Conservation (phyloP, 2,329 filamentous ascomycete species). For the Aspergillus nomiae region DNA sequence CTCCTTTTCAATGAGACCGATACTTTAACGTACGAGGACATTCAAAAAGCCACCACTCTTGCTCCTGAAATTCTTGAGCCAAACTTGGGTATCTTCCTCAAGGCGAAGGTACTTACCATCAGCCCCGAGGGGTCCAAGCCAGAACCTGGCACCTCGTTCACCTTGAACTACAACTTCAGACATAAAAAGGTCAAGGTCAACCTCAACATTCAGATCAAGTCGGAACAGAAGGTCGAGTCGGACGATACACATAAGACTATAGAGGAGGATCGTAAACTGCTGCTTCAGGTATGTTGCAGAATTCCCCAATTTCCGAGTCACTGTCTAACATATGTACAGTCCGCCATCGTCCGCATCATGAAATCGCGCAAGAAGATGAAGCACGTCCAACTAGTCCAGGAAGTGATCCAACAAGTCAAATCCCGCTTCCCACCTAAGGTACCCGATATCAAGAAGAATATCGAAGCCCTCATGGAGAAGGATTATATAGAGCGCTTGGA, state of each 20-base stretch:
- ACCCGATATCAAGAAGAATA: conserved; percentile 98
- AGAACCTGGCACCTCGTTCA: conserved; percentile 75
- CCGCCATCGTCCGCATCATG: conserved; percentile 98
- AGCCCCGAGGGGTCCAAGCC: conserved; percentile 73
- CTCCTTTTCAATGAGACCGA: conserved; percentile 93
- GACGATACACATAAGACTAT: conserved; percentile 99
- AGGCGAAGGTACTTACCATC: conserved; percentile 84
- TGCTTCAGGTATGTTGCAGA: conserved; percentile 78
- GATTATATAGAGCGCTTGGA: conserved; percentile 97
- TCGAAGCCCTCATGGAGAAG: conserved; percentile 97
- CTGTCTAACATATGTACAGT: conserved; percentile 57
- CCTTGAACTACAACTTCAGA: conserved; percentile 93
- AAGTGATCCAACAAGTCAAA: conserved; percentile 94
- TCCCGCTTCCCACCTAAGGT: conserved; percentile 91
- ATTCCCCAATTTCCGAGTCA: not conserved
- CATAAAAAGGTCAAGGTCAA: conserved; percentile 98
- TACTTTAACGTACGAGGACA: conserved; percentile 82
- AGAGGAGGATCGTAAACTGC: conserved; percentile 93
- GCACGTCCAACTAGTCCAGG: conserved; percentile 88
- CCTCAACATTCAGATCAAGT: conserved; percentile 90
- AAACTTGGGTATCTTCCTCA: conserved; percentile 81
- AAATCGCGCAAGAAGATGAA: conserved; percentile 99
- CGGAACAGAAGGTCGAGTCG: conserved; percentile 93
- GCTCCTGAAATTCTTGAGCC: conserved; percentile 83
- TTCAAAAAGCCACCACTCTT: conserved; percentile 77